phyloP scores from a whole-genome alignment of 257 asterid genomes.

The Nicotiana benthamiana region DNA sequence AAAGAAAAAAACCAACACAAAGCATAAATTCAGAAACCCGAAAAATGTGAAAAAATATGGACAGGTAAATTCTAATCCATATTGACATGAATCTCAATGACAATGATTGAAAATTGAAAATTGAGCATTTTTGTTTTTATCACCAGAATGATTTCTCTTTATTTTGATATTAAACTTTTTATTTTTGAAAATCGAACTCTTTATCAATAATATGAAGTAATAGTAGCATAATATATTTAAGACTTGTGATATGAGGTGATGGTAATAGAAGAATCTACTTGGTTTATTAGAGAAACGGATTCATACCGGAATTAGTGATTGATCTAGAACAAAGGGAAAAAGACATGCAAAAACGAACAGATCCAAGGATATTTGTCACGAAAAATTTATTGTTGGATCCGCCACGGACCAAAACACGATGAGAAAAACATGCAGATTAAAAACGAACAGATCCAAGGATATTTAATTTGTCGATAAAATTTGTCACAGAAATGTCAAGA shows the following conservation, averaged over 20 bases:
- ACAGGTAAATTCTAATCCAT: neutral
- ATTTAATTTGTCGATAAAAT: no score
- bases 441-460: neutral
- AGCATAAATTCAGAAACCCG: no score
- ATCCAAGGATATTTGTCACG: no score
- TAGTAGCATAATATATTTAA: neutral
- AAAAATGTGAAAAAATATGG: neutral
- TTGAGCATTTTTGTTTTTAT: neutral
- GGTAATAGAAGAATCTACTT: no score
- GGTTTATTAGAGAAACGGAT: neutral
- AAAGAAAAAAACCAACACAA: neutral
- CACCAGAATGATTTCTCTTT: neutral
- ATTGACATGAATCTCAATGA: neutral
- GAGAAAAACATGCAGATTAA: no score
- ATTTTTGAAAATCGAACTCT: neutral
- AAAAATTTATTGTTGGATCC: no score
- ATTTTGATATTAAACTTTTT: no score
- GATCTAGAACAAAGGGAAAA: no score
- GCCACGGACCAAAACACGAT: no score
- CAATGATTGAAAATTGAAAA: neutral
- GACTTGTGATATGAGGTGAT: neutral
- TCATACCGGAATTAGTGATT: neutral
- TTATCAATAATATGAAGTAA: neutral
- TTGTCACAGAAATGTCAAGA: neutral
- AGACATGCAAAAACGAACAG: no score